Percentiles rank a stretch among this genome's conserved stretches.
These are phyloP conservation scores for Sporisorium scitamineum DNA, from an alignment of 1,284 basidiomycete genomes.

Conservation along the genomic window DNA sequence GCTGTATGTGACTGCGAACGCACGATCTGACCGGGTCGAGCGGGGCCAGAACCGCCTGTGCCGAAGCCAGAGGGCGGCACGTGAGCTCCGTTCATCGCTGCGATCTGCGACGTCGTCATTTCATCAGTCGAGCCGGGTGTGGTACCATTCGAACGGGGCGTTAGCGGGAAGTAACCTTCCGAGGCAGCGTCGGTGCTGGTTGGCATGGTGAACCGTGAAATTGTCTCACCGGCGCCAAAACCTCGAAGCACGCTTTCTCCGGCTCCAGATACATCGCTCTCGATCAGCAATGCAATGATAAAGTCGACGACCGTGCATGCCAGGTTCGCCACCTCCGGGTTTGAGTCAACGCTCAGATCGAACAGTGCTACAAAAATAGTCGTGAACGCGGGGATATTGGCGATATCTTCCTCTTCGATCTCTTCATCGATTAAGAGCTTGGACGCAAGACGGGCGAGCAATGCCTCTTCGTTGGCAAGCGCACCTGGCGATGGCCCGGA, in stretches of 20 bases:
- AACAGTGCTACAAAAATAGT: constrained; percentile 90
- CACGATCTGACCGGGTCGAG: constrained; percentile 24
- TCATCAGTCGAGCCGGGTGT: constrained; percentile 68
- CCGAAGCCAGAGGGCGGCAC: constrained; percentile 46
- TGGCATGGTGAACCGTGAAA: constrained; percentile 60
- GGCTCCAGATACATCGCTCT: constrained; percentile 80
- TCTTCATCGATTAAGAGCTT: constrained; percentile 75
- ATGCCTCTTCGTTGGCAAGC: constrained; percentile 73
- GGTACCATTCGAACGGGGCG: constrained; percentile 60
- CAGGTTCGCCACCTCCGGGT: constrained; percentile 88
- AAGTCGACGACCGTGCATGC: constrained; percentile 94
- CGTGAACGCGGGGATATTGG: constrained; percentile 85
- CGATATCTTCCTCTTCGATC: constrained; percentile 82
- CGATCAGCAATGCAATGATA: constrained; percentile 86
- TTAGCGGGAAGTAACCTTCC: constrained; percentile 71
- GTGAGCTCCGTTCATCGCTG: constrained; percentile 35
- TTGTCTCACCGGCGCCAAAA: constrained; percentile 43
- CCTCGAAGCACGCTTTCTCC: constrained; percentile 42
- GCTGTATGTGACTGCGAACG: constrained; percentile 71
- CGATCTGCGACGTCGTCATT: constrained; percentile 46
- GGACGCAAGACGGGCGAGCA: constrained; percentile 78
- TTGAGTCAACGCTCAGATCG: constrained; percentile 91
- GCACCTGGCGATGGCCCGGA: constrained; percentile 14
- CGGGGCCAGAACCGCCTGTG: constrained; percentile 44
- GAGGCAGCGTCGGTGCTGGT: constrained; percentile 51